A percentile compares a stretch with the other conserved stretches of the same genome.
phyloP scores from a whole-genome alignment of 169 alveolate genomes.

The Plasmodium fragile region DNA sequence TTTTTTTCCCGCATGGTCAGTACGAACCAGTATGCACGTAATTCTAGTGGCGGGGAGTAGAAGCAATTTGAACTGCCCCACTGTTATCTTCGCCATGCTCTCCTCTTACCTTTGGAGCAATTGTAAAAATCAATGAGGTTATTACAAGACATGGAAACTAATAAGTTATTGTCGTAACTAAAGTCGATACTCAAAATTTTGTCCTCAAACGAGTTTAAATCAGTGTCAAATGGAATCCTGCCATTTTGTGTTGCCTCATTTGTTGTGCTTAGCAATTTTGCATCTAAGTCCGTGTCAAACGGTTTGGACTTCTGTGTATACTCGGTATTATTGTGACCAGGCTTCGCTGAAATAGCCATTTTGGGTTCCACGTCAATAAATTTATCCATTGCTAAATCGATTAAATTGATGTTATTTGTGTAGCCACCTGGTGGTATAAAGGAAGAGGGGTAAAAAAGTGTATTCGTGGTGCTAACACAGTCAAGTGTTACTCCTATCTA shows the following conservation, averaged over 20 bases:
- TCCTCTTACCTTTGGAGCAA: conserved; percentile 65
- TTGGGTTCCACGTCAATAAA: conserved; percentile 55
- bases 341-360: not conserved
- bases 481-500: not conserved
- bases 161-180: conserved; percentile 69
- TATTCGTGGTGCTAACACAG: not conserved
- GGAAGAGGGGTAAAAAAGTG: not conserved
- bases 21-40: not conserved
- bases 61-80: not conserved
- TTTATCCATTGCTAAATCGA: conserved; percentile 61
- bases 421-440: conserved; percentile 31
- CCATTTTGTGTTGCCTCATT: conserved; percentile 8
- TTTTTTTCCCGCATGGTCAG: not conserved
- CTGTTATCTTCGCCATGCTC: conserved; percentile 1
- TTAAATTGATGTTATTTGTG: conserved; percentile 48
- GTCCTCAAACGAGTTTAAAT: conserved; percentile 22
- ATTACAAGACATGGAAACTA: conserved; percentile 62
- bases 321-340: not conserved
- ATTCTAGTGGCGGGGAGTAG: not conserved
- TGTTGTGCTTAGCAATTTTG: not conserved
- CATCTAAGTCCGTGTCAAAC: conserved; percentile 5
- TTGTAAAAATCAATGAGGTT: conserved; percentile 72
- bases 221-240: not conserved
- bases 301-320: not conserved
- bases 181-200: conserved; percentile 65